A percentile compares a stretch with the other conserved stretches of the same genome.
These are phyloP conservation scores for Zygoascus bituminiphila DNA, from an alignment of 805 yeast genomes.

Conservation along the genomic window DNA sequence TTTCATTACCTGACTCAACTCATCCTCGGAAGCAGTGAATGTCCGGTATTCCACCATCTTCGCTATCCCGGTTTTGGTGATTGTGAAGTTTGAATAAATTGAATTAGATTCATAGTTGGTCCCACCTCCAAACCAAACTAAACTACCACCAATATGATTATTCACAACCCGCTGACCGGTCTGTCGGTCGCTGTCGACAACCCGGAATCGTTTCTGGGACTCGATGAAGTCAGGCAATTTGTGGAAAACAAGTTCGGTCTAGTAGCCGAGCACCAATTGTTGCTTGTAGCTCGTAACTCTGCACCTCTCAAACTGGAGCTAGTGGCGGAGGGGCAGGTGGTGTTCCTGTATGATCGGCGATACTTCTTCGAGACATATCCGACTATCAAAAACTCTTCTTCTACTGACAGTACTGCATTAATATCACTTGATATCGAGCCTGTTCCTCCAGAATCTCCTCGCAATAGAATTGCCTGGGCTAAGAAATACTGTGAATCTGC, in stretches of 20 bases:
- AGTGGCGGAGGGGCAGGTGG: conserved; percentile 19
- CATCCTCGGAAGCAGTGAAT: conserved; percentile 20
- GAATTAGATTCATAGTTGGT: neutral
- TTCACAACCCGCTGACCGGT: conserved; percentile 25
- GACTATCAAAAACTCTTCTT: neutral
- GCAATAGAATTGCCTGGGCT: neutral
- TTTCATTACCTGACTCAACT: conserved; percentile 27
- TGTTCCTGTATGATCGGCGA: conserved; percentile 23
- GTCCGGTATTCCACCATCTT: conserved; percentile 16
- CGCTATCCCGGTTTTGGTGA: neutral
- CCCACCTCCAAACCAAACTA: neutral
- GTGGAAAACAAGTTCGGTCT: conserved; percentile 14
- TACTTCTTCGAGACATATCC: conserved; percentile 6
- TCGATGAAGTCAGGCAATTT: conserved; percentile 19
- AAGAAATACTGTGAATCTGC: neutral
- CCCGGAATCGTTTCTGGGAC: conserved; percentile 17
- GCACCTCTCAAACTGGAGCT: conserved; percentile 23
- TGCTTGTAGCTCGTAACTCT: conserved; percentile 23
- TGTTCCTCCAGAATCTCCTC: neutral
- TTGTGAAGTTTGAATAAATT: neutral
- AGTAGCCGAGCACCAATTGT: conserved; percentile 20
- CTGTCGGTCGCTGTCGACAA: conserved; percentile 10
- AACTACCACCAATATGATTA: conserved; percentile 14
- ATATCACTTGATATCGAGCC: neutral
- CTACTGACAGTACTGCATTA: neutral